phyloP scores from a whole-genome alignment of 2,329 filamentous ascomycete species.

The Pezicula rhizophila region DNA sequence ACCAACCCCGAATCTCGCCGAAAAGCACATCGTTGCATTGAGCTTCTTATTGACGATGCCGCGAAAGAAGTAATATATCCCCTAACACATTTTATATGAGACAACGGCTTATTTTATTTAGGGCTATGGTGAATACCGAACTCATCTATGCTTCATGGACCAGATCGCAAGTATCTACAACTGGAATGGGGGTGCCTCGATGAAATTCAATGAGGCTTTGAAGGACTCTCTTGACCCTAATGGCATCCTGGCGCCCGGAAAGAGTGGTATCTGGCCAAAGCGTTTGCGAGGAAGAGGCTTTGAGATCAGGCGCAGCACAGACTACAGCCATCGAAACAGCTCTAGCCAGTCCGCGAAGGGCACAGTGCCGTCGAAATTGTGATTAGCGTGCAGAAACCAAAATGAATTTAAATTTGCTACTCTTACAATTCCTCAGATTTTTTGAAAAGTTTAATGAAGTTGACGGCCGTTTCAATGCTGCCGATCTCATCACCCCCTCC shows the following conservation, averaged over 20 bases:
- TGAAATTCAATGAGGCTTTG: conserved; percentile 36
- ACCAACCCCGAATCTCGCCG: conserved; percentile 31
- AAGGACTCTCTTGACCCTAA: conserved; percentile 40
- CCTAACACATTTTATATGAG: background rate
- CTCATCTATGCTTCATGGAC: conserved; percentile 37
- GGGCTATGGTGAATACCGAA: conserved; percentile 37
- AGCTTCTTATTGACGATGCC: conserved; percentile 30
- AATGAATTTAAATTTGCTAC: too few species aligned
- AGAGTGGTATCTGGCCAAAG: conserved; percentile 1
- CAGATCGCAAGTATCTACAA: conserved; percentile 36
- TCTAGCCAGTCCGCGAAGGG: too few species aligned
- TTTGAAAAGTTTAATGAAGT: too few species aligned
- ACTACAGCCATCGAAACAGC: too few species aligned
- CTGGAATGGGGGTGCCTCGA: conserved; percentile 33
- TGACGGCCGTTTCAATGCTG: too few species aligned
- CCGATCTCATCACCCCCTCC: too few species aligned
- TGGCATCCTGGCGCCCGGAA: conserved; percentile 37
- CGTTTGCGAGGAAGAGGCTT: too few species aligned
- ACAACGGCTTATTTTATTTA: background rate
- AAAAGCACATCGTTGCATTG: conserved; percentile 32
- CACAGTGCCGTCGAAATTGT: too few species aligned
- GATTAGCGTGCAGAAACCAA: too few species aligned
- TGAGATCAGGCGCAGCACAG: too few species aligned
- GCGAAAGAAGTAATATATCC: conserved; percentile 22
- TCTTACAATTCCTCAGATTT: too few species aligned